Evolutionary conservation across 75 land plant species (phyloP), one percentile per base, ranked within the genome.

Genomic region (Adiantum capillusveneris): DNA sequence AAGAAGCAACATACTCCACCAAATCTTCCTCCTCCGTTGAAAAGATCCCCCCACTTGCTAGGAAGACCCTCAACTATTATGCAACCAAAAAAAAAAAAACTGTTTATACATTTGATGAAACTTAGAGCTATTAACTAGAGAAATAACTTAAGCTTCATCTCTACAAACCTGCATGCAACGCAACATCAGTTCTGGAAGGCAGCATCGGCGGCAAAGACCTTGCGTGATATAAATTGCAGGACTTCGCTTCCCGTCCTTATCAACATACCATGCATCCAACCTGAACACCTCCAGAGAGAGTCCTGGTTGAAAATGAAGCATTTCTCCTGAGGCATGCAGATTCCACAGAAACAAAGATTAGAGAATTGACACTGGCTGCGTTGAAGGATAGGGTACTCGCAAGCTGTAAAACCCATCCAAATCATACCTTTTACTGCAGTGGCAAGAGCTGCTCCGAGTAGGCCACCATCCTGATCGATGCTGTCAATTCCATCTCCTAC

Each of bases 121-220:
- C n/a, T n/a, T n/a, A n/a, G n/a, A n/a, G n/a, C n/a, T n/a, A n/a
- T n/a, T n/a, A n/a, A n/a, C n/a, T n/a, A n/a, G n/a, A n/a, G n/a
- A n/a, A n/a, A n/a, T n/a, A n/a, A n/a, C n/a, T n/a, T n/a, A n/a
- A n/a, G n/a, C n/a, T n/a, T n/a, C 22, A 24, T 1, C 14, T 17
- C 5, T 22, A 16, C 24, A 56, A 45, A 90, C 96, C 84, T 95
- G 92, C 97, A 95, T 86, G 56, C 92, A 90, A 0, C 99, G 83
- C 14, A 95, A 80, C 61, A 90, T 72, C 18, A 80, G 58, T 71
- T 95, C 99, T 46, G 99, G 92, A 48, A 95, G 63, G 68, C 99
- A 95, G 59, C 99, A 95, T 36, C 80, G 74, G 30, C 99, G 91
- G 72, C 88, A 95, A 45, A 95, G 88, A 41, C 99, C 99, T 54